Percentiles rank a stretch among this genome's conserved stretches.
phyloP scores from a whole-genome alignment of 345 rosid genomes.

The Lenwebbia sp. region DNA sequence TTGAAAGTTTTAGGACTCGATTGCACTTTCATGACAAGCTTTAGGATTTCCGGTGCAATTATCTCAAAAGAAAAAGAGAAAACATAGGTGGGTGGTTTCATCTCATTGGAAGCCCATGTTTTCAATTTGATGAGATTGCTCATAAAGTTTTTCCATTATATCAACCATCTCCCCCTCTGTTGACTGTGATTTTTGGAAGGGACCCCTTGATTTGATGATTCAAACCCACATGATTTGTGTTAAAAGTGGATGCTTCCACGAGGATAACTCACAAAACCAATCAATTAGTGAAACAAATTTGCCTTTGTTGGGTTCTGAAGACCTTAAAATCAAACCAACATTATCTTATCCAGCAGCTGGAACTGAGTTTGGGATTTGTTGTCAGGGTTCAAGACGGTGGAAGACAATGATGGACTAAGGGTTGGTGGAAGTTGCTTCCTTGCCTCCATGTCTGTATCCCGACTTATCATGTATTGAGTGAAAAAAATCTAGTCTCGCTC shows the following conservation, averaged over 20 bases:
- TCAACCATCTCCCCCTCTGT: background rate
- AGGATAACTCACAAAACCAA: background rate
- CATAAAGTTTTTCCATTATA: constrained; percentile 14
- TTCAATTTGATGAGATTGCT: constrained; percentile 19
- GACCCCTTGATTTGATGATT: background rate
- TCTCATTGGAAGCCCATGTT: constrained; percentile 2
- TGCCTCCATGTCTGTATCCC: background rate
- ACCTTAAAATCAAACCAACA: background rate
- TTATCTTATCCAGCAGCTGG: background rate
- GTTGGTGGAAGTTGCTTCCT: background rate
- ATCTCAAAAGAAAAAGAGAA: background rate
- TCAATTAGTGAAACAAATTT: background rate
- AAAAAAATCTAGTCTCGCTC: background rate
- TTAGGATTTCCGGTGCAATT: no score
- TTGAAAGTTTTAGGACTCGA: no score
- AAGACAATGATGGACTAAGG: background rate
- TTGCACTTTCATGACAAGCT: no score
- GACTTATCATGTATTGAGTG: background rate
- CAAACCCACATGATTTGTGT: background rate
- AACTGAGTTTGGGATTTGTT: background rate
- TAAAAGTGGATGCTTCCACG: background rate
- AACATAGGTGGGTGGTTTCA: background rate
- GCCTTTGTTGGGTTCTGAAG: background rate
- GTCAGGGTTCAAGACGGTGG: background rate
- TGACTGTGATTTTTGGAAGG: background rate